Base-by-base conservation (phyloP, 768 basidiomycete species). In the Clavulina sp. region DNA sequence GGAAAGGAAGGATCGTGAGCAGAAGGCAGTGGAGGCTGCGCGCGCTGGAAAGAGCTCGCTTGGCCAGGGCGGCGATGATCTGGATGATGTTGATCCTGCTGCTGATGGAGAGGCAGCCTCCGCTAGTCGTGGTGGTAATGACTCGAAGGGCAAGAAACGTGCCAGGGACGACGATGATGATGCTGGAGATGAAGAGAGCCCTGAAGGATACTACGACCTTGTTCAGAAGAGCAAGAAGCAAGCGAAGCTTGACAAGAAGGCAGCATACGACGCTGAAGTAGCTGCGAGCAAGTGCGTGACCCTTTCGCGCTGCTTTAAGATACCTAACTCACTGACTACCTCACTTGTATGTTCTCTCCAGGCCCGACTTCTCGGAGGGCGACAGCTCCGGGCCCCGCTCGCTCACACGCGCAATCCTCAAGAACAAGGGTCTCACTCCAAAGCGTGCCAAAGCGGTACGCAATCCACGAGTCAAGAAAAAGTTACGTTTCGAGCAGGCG, bases 401-500 rank as follows among this genome's bases (percentile, higher is more conserved):
- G 5, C 75, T 95, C 55, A 91, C 88, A 4, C 78, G 87, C 7
- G 80, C 87, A 4, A 99, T 99, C 59, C 72, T 96, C 59, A 79
- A 81, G 60, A 99, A 99, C 74, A 83, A 79, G 61, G 93, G 95
- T 52, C 77, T 97, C 49, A 96, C 92, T 16, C 92, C 93, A 3
- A 78, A 73, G 55, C 78, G 95, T 52, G 70, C 84, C 40, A 96
- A 97, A 68, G 73, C 74, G 51, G 86, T 88, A 33, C 86, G 92
- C 57, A 99, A 99, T 68, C 92, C 93, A 38, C 79, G 95, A 55
- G 91, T 97, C 66, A 97, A 96, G 77, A 99, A 99, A 65, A 77
- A 88, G 31, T 74, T 81, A 66, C 81, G 63, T 36, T 60, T 81
- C 71, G 92, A 92, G 61, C 83, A 95, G 68, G 93, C 92, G 57